Conservation (phyloP, 306 rosid species). For the Medicago arabica region DNA sequence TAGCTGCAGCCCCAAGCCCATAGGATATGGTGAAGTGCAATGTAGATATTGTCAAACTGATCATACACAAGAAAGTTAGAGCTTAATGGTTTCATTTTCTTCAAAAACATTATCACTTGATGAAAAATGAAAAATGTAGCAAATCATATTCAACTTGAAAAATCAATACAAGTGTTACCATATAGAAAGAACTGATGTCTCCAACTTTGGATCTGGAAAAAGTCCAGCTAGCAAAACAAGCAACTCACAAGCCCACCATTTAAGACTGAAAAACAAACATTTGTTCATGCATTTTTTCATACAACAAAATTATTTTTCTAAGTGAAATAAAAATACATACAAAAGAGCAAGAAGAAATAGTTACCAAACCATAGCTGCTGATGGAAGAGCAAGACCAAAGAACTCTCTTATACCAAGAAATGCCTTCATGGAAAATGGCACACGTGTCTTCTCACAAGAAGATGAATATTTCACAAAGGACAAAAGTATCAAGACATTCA, state of each 20-base stretch:
- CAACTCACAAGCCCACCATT: slow-evolving; percentile 79
- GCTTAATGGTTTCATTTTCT: slow-evolving; percentile 11
- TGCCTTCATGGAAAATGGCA: slow-evolving; percentile 45
- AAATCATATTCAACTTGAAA: neutral
- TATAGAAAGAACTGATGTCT: slow-evolving; percentile 72
- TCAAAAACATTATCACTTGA: neutral
- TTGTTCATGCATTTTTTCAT: neutral
- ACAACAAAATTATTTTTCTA: neutral
- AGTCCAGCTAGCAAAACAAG: slow-evolving; percentile 66
- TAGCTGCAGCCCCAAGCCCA: slow-evolving; percentile 68
- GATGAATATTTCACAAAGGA: slow-evolving; percentile 50
- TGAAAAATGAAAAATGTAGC: neutral
- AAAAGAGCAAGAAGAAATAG: neutral
- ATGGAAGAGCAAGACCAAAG: slow-evolving; percentile 60
- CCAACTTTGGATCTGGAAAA: slow-evolving; percentile 63
- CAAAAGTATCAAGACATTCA: slow-evolving; percentile 49
- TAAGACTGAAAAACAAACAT: slow-evolving; percentile 44
- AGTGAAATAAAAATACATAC: neutral
- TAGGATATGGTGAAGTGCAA: slow-evolving; percentile 66
- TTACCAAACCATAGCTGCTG: slow-evolving; percentile 80
- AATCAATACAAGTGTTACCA: slow-evolving; percentile 51
- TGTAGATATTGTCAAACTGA: slow-evolving; percentile 69
- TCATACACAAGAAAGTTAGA: neutral
- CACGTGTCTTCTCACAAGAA: slow-evolving; percentile 53
- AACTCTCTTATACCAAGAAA: slow-evolving; percentile 46